Percentiles rank a stretch among this genome's conserved stretches.
phyloP scores from a whole-genome alignment of 179 eudicot genomes.

The Nepenthes alata region DNA sequence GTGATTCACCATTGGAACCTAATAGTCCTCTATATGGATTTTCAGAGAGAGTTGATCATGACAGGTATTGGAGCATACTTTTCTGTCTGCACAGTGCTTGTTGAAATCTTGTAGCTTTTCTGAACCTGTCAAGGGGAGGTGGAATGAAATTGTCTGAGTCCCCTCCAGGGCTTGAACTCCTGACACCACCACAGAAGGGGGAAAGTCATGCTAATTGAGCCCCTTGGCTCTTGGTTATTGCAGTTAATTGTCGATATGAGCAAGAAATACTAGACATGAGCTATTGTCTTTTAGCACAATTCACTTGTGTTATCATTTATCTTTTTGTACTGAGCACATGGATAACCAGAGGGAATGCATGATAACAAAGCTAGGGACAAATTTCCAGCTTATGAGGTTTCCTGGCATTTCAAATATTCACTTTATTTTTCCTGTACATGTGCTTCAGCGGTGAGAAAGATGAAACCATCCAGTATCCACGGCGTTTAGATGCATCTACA shows the following conservation, averaged over 20 bases:
- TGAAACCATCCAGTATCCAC: conserved; percentile 38
- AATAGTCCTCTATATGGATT: conserved; percentile 84
- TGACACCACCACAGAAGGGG: too few relatives aligned
- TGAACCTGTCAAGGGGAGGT: too few relatives aligned
- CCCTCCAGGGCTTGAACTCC: too few relatives aligned
- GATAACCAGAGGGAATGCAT: background rate
- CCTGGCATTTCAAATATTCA: background rate
- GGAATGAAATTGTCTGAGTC: too few relatives aligned
- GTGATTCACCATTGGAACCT: conserved; percentile 97
- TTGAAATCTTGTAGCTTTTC: too few relatives aligned
- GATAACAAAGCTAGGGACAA: background rate
- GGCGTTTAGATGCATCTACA: conserved; percentile 51
- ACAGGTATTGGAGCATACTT: conserved; percentile 40
- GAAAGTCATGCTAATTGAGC: too few relatives aligned
- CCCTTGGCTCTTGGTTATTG: too few relatives aligned
- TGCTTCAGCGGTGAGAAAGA: conserved; percentile 72
- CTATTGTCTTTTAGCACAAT: background rate
- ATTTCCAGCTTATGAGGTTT: background rate
- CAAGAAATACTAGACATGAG: too few relatives aligned
- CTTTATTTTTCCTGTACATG: conserved; percentile 7
- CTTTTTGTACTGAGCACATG: too few relatives aligned
- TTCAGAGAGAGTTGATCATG: conserved; percentile 63
- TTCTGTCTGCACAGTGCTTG: background rate
- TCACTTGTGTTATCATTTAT: too few relatives aligned
- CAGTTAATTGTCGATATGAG: too few relatives aligned